Conservation (phyloP, 1,284 basidiomycete genomes). For the Crepidotus sp. region DNA sequence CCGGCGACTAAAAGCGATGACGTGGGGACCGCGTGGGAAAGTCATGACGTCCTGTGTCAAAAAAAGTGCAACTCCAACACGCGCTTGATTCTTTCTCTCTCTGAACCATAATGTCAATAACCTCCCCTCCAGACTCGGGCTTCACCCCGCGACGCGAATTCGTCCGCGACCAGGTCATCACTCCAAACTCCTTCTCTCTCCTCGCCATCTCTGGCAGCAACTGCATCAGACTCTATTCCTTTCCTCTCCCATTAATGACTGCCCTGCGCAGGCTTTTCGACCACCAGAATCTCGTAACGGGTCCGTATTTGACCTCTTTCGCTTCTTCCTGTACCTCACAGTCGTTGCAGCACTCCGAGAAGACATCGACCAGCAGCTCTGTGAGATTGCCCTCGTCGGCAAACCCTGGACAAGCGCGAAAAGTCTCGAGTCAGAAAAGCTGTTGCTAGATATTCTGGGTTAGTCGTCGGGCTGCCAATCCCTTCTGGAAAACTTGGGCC, state of each 20-base stretch:
- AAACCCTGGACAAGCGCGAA: constrained; percentile 68
- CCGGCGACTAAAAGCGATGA: too few relatives aligned
- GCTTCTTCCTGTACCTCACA: not conserved
- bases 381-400: constrained; percentile 55
- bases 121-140: constrained; percentile 29
- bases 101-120: constrained; percentile 17
- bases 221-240: constrained; percentile 60
- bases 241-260: constrained; percentile 42
- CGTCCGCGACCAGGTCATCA: constrained; percentile 41
- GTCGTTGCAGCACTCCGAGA: constrained; percentile 32
- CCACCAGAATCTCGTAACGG: constrained; percentile 33
- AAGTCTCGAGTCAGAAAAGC: constrained; percentile 53
- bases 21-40: too few relatives aligned
- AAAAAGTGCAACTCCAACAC: not conserved
- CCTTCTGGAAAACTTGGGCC: too few relatives aligned
- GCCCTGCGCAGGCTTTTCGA: constrained; percentile 50
- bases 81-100: not conserved
- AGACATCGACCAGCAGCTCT: constrained; percentile 48
- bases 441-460: constrained; percentile 54
- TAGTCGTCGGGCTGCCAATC: too few relatives aligned
- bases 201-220: constrained; percentile 56
- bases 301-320: constrained; percentile 16
- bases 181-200: constrained; percentile 55
- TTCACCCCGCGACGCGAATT: constrained; percentile 67
- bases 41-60: too few relatives aligned